Evolutionary conservation across 1,284 basidiomycete genomes (phyloP).

Genomic region (Apiotrichum sp.): DNA sequence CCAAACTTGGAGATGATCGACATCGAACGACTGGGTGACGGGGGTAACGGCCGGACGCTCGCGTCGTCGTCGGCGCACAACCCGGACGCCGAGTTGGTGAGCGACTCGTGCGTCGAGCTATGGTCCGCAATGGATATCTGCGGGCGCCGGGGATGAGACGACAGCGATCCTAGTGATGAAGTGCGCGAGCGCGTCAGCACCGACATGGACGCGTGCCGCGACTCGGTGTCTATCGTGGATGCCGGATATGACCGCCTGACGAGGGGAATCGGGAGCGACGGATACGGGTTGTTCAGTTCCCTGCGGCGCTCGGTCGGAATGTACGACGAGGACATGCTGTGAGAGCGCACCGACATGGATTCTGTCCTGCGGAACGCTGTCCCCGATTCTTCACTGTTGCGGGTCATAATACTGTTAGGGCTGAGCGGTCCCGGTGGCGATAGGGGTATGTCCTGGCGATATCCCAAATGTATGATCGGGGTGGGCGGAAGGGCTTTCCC

Average conservation of each 20-base stretch:
- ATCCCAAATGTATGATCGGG: not conserved
- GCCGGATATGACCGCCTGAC: constrained; percentile 18
- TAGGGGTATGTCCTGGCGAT: too few relatives aligned
- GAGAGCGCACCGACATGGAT: constrained; percentile 40
- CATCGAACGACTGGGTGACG: constrained; percentile 64
- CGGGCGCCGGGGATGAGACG: constrained; percentile 13
- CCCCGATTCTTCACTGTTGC: not conserved
- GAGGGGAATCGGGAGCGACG: constrained; percentile 34
- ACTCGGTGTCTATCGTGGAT: constrained; percentile 26
- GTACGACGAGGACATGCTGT: constrained; percentile 17
- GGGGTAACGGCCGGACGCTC: constrained; percentile 75
- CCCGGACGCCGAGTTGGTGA: constrained; percentile 2
- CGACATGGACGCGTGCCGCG: constrained; percentile 19
- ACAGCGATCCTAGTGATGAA: constrained; percentile 23
- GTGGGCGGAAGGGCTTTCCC: not conserved
- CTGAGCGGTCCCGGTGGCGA: not conserved
- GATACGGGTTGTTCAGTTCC: constrained; percentile 43
- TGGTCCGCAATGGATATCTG: constrained; percentile 19
- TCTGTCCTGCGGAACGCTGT: constrained; percentile 14
- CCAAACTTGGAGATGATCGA: constrained; percentile 28
- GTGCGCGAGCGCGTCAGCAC: constrained; percentile 27
- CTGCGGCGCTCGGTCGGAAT: constrained; percentile 20
- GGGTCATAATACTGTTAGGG: not conserved
- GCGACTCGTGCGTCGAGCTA: constrained; percentile 3
- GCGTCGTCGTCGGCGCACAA: constrained; percentile 81